phyloP scores from a whole-genome alignment of 495 filamentous ascomycete species.

The Geoglossum glabrum region DNA sequence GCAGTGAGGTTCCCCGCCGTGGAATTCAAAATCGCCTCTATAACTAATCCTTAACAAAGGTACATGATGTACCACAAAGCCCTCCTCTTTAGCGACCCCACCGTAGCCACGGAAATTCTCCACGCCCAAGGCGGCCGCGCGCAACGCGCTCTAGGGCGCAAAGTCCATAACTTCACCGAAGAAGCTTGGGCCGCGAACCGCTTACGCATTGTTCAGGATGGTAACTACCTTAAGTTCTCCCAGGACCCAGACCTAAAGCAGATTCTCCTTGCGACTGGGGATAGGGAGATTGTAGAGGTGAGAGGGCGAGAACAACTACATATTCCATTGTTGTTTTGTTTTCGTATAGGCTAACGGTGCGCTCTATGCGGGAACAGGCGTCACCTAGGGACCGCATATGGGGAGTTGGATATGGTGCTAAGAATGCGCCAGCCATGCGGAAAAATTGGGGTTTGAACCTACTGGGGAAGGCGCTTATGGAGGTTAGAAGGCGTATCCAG shows the following conservation, averaged over 20 bases:
- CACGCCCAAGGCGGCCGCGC: conserved; percentile 19
- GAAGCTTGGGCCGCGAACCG: conserved; percentile 32
- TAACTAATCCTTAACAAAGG: conserved; percentile 8
- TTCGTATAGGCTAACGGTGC: background rate
- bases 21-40: background rate
- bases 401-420: conserved; percentile 40
- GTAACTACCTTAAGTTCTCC: conserved; percentile 40
- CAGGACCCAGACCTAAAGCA: conserved; percentile 15
- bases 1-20: conserved; percentile 3
- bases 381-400: conserved; percentile 41
- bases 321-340: background rate
- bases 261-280: conserved; percentile 34
- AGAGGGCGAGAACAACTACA: conserved; percentile 7
- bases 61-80: conserved; percentile 50
- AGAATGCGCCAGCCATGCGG: conserved; percentile 26
- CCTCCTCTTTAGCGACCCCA: conserved; percentile 25
- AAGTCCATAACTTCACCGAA: conserved; percentile 32
- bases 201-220: conserved; percentile 35
- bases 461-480: conserved; percentile 37
- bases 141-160: conserved; percentile 35
- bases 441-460: conserved; percentile 45
- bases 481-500: conserved; percentile 25
- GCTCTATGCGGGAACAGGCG: conserved; percentile 13
- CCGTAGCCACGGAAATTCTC: conserved; percentile 23
- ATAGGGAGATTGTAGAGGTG: conserved; percentile 42